phyloP scores from a whole-genome alignment of 768 basidiomycete species.

The Boletus eberwhitei region DNA sequence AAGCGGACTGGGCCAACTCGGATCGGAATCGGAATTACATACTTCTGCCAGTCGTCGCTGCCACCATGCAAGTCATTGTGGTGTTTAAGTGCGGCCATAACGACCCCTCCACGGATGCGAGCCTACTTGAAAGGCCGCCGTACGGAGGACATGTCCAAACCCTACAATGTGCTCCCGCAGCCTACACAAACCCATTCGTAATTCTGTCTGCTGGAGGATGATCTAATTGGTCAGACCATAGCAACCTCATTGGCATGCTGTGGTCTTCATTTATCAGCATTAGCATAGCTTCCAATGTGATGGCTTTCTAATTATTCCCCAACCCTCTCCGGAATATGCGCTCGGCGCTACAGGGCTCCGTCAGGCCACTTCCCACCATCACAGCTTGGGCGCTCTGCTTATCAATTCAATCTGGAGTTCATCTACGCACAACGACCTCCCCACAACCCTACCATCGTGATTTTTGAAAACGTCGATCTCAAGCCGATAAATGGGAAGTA shows the following conservation, averaged over 20 bases:
- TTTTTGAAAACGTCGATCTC: constrained; percentile 31
- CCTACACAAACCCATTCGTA: not conserved
- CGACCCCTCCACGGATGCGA: not conserved
- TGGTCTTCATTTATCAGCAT: not conserved
- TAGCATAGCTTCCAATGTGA: constrained; percentile 1
- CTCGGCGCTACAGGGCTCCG: not conserved
- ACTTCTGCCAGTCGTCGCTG: not conserved
- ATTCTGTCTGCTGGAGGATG: not conserved
- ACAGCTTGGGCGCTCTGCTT: not conserved
- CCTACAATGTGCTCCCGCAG: not conserved
- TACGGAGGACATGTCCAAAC: not conserved
- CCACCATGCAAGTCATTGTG: not conserved
- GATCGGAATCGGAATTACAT: not conserved
- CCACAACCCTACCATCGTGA: constrained; percentile 16
- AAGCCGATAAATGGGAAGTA: constrained; percentile 52
- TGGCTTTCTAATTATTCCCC: not conserved
- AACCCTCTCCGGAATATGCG: not conserved
- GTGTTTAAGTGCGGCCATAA: not conserved
- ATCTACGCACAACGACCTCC: too few species aligned
- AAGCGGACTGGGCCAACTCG: constrained; percentile 1
- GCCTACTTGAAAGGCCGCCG: too few species aligned
- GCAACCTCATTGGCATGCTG: not conserved
- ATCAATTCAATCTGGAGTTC: not conserved
- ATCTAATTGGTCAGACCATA: not conserved
- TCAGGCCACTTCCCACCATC: too few species aligned